Percentiles rank a stretch among this genome's conserved stretches.
phyloP scores from a whole-genome alignment of 257 asterid genomes.

The Apocynum venetum region DNA sequence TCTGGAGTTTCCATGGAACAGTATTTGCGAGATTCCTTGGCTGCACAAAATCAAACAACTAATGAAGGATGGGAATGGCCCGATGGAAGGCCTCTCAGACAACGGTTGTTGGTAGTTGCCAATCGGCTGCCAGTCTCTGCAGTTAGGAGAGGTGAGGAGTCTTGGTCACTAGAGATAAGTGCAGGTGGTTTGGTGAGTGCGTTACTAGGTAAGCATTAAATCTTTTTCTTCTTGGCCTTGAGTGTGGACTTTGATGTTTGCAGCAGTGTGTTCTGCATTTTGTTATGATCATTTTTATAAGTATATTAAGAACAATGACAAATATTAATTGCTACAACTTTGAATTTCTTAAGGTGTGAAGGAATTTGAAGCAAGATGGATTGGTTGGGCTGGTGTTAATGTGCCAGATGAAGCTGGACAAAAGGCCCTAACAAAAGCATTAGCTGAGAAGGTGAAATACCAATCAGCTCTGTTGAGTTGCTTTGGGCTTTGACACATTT shows the following conservation, averaged over 20 bases:
- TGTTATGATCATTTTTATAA: neutral
- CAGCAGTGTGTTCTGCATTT: neutral
- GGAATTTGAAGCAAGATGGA: constrained; percentile 94
- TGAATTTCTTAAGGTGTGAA: constrained; percentile 54
- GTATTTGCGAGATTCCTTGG: constrained; percentile 50
- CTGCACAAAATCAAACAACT: constrained; percentile 35
- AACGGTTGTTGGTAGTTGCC: constrained; percentile 92
- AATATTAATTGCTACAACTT: constrained; percentile 18
- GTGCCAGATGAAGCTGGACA: constrained; percentile 90
- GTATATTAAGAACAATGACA: neutral
- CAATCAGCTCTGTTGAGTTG: constrained; percentile 7
- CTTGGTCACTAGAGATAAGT: constrained; percentile 94
- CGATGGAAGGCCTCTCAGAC: constrained; percentile 54
- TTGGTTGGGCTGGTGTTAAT: constrained; percentile 97
- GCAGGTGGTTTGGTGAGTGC: constrained; percentile 99
- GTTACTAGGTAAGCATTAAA: constrained; percentile 67
- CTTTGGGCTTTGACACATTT: neutral
- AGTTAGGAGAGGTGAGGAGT: constrained; percentile 78
- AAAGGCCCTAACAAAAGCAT: constrained; percentile 69
- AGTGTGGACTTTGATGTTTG: neutral
- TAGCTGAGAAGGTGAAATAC: constrained; percentile 72
- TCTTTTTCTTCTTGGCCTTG: constrained; percentile 2
- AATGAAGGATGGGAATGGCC: constrained; percentile 58
- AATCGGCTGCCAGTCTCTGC: constrained; percentile 97
- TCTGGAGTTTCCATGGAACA: constrained; percentile 48